phyloP scores from a whole-genome alignment of 768 basidiomycete genomes.

The Cystobasidiopsis lactophilus region DNA sequence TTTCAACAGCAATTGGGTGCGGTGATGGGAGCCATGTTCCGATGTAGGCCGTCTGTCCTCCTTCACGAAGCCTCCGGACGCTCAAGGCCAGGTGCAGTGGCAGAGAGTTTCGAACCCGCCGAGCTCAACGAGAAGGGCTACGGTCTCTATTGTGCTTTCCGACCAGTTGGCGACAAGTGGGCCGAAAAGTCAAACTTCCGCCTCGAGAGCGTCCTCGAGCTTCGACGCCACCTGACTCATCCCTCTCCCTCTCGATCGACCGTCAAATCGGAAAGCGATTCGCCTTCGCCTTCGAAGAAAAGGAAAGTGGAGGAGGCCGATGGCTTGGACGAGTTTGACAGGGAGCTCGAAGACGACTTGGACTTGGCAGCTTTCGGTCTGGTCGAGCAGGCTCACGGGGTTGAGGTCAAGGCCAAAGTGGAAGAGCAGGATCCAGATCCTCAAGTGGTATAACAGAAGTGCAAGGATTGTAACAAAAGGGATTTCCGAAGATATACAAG shows the following conservation, averaged over 20 bases:
- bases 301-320: background rate
- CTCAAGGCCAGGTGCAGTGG: no score
- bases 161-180: conserved; percentile 63
- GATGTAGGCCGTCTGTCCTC: no score
- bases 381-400: no score
- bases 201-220: conserved; percentile 43
- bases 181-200: conserved; percentile 55
- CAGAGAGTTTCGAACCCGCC: conserved; percentile 23
- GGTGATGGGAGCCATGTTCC: conserved; percentile 55
- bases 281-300: background rate
- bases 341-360: background rate
- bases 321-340: background rate
- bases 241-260: background rate
- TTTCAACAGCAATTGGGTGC: conserved; percentile 58
- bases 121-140: conserved; percentile 30
- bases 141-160: conserved; percentile 63
- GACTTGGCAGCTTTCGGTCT: background rate
- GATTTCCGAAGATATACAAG: no score
- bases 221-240: conserved; percentile 16
- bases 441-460: no score
- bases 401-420: no score
- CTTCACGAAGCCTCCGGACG: no score
- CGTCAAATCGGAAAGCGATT: conserved; percentile 1
- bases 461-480: no score
- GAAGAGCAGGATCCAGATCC: no score